Conservation (phyloP, 768 basidiomycete species). For the Leccinum incarnatum region DNA sequence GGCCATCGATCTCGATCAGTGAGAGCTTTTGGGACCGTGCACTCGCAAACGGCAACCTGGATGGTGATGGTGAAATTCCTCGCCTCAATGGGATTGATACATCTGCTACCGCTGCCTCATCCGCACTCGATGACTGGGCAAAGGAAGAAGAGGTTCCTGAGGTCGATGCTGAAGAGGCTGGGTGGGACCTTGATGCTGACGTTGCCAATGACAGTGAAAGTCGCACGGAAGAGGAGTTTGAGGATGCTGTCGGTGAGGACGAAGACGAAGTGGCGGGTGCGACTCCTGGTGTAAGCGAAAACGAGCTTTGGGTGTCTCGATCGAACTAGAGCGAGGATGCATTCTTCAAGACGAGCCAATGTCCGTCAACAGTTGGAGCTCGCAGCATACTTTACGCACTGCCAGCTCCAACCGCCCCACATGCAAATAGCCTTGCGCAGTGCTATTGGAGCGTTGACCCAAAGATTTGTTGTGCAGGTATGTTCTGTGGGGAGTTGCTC, state of each 20-base stretch:
- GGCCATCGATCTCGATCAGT: constrained; percentile 77
- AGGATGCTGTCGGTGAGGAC: constrained; percentile 48
- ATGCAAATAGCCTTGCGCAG: constrained; percentile 90
- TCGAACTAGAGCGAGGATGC: constrained; percentile 88
- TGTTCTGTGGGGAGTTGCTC: constrained; percentile 14
- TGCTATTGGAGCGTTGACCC: constrained; percentile 89
- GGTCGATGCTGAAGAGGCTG: constrained; percentile 70
- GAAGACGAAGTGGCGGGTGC: constrained; percentile 78
- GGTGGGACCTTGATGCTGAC: constrained; percentile 86
- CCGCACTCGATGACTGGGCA: constrained; percentile 83
- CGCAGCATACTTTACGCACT: constrained; percentile 98
- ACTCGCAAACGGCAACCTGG: constrained; percentile 77
- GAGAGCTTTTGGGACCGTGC: constrained; percentile 98
- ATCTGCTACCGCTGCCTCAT: constrained; percentile 50
- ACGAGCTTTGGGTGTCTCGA: constrained; percentile 90
- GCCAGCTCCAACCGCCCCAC: constrained; percentile 83
- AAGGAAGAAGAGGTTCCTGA: constrained; percentile 73
- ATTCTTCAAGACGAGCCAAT: constrained; percentile 77
- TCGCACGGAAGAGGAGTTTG: constrained; percentile 47
- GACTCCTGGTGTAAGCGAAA: constrained; percentile 78
- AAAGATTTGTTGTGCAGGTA: constrained; percentile 76
- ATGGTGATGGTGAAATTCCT: constrained; percentile 60
- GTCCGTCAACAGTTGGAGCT: constrained; percentile 84
- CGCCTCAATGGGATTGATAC: constrained; percentile 70
- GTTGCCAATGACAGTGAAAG: constrained; percentile 55